Base-by-base conservation (phyloP, 768 basidiomycete species). In the Mrakia blollopis region DNA sequence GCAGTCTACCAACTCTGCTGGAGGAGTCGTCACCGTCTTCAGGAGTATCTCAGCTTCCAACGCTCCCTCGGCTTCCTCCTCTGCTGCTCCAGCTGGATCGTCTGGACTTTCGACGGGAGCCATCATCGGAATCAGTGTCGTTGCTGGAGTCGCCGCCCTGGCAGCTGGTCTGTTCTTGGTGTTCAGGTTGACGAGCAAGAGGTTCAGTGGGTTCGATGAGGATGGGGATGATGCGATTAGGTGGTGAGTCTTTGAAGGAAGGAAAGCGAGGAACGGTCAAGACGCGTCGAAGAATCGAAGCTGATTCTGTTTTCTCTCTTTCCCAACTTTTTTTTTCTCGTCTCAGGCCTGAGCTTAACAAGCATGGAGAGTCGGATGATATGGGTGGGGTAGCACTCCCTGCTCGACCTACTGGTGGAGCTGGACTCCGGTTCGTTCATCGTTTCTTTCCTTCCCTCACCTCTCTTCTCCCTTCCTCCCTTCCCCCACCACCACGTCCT, bases 281-380 rank as follows among this genome's bases (percentile, higher is more conserved):
- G 69, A 30, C 44, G 16, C n/a, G 44, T 50, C 13, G 11, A 18
- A 4, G n/a, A 28, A 18, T 50, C 28, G 25, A 47, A 18, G 16
- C 18, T 30, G 28, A 50, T 8, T 2, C 35, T 23, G n/a, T 28
- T 35, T 14, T 39, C 32, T 23, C 6, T 54, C n/a, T 50, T 23
- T n/a, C n/a, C n/a, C n/a, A n/a, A n/a, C 16, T 39, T 73, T 3
- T 54, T 16, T 25, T 23, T 65, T 16, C 25, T 32, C 47, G 10
- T 32, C 35, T 0, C 63, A 77, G 76, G 76, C 77, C 77, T 47
- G 77, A 78, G 57, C 77, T 78, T 44, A 78, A 78, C 77, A 67
- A 61, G 30, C 77, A 78, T 52, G 77, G 77, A 13, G 47, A 74
- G 41, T 60, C 72, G 39, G 77, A 78, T 44, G 73, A 75, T 28